A percentile compares a stretch with the other conserved stretches of the same genome.
Conservation (phyloP, 1,139 yeast species). For the Candida tunisiensis region DNA sequence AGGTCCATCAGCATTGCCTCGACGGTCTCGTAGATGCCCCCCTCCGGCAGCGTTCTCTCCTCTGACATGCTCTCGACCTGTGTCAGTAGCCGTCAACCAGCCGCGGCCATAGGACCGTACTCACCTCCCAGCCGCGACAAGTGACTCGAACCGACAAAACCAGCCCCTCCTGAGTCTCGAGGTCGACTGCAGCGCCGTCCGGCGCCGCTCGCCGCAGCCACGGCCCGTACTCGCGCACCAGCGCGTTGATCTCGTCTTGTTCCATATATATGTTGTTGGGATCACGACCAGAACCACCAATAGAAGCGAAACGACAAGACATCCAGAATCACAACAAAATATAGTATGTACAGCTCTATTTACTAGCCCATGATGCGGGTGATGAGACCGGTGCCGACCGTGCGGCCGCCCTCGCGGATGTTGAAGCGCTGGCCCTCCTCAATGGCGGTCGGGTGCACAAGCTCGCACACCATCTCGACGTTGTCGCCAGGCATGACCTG, state of each 20-base stretch:
- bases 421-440: conserved; percentile 97
- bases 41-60: too few relatives aligned
- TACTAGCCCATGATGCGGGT: conserved; percentile 75
- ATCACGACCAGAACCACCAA: too few relatives aligned
- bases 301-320: too few relatives aligned
- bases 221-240: too few relatives aligned
- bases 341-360: conserved; percentile 1
- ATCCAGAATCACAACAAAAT: too few relatives aligned
- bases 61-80: too few relatives aligned
- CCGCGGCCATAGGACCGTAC: too few relatives aligned
- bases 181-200: too few relatives aligned
- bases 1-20: conserved; percentile 28
- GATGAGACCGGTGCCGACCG: conserved; percentile 96
- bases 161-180: conserved; percentile 12
- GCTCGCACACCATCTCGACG: conserved; percentile 86
- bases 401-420: conserved; percentile 99
- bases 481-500: conserved; percentile 99
- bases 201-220: too few relatives aligned
- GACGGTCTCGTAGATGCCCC: conserved; percentile 23
- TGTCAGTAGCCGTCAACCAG: too few relatives aligned
- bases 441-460: conserved; percentile 83
- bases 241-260: too few relatives aligned
- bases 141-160: conserved; percentile 7
- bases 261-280: too few relatives aligned
- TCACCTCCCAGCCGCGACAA: conserved; percentile 14